A percentile compares a stretch with the other conserved stretches of the same genome.
phyloP scores from a whole-genome alignment of 2,329 filamentous ascomycete species.

The Dendrostoma leiphaemia region DNA sequence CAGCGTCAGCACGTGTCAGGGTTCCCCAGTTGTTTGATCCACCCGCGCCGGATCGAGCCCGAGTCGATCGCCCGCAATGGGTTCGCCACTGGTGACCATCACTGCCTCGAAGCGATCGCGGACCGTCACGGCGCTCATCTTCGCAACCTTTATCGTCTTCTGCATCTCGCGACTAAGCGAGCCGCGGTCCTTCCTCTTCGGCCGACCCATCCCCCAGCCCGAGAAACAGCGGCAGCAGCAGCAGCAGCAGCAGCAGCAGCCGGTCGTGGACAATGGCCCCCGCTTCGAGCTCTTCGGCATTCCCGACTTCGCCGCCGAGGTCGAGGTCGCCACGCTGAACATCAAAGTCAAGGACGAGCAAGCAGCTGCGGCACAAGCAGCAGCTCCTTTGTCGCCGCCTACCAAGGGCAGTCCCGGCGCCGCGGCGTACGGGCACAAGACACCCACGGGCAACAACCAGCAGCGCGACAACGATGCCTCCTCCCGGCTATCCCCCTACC shows the following conservation, averaged over 20 bases:
- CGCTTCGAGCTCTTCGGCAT: slow-evolving; percentile 17
- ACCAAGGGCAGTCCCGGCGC: not conserved
- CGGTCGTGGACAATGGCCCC: slow-evolving; percentile 7
- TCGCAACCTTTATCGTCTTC: slow-evolving; percentile 8
- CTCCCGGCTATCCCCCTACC: slow-evolving; percentile 8
- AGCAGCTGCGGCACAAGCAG: too few relatives aligned
- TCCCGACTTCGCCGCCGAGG: slow-evolving; percentile 5
- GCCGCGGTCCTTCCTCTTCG: slow-evolving; percentile 1
- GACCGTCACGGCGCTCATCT: slow-evolving; percentile 7
- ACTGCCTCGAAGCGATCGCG: slow-evolving; percentile 13
- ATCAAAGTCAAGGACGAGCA: slow-evolving; percentile 15
- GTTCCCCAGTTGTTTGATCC: too few relatives aligned
- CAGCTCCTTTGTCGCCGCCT: too few relatives aligned
- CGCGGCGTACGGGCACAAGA: not conserved
- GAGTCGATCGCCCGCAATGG: too few relatives aligned
- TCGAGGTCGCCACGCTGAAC: slow-evolving; percentile 14
- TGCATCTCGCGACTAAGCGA: slow-evolving; percentile 7
- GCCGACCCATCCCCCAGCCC: not conserved
- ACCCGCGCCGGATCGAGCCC: too few relatives aligned
- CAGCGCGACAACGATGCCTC: not conserved
- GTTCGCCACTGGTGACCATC: slow-evolving; percentile 12
- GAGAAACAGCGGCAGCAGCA: not conserved
- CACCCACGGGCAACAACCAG: not conserved
- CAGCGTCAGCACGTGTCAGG: too few relatives aligned
- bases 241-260: not conserved